Evolutionary conservation across 352 stramenopile genomes (phyloP), one percentile per base, ranked within the genome.

Genomic region (Pythium folliculosum): DNA sequence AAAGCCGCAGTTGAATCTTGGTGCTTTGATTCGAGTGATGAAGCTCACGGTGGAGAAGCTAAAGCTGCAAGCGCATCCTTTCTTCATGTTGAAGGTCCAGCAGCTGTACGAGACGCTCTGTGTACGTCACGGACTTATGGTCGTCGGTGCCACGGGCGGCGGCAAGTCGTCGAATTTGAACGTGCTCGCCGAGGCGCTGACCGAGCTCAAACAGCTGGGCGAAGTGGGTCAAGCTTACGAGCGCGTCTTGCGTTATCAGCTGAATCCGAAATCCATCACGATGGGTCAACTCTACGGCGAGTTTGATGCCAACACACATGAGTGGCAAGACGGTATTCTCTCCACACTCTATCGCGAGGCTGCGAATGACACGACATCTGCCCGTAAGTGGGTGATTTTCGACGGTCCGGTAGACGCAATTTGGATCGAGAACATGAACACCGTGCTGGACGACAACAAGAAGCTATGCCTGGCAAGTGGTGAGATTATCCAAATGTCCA

Each of bases 381-480:
- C 96, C 67, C 82, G 93, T 21, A 98, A 98, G 76, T 98, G 95
- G 95, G 84, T 98, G 14, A 88, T 98, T 30, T 98, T 98, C 50
- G 95, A 98, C 55, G 95, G 95, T 0, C 95, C 95, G 4, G 96
- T 98, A 2, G 95, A 98, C 65, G 92, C 95, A 7, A 96, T 98
- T 55, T 98, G 95, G 95, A 98, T 98, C 73, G 95, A 98, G 74
- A 98, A 98, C 75, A 98, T 98, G 95, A 98, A 98, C 67, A 98
- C 95, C 0, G 95, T 98, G 13, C 79, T 98, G 48, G 95, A 98
- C 63, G 95, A 98, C 76, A 98, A 98, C 79, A 98, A 98, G 72
- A 97, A 98, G 69, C 74, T 98, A 7, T 98, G 95, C 61, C 73
- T 98, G 7, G 95, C 88, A 16, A 98, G 89, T 54, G 95, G 95